Evolutionary conservation across 2,329 filamentous ascomycete genomes (phyloP).

Genomic region (Pezicula carpinea): DNA sequence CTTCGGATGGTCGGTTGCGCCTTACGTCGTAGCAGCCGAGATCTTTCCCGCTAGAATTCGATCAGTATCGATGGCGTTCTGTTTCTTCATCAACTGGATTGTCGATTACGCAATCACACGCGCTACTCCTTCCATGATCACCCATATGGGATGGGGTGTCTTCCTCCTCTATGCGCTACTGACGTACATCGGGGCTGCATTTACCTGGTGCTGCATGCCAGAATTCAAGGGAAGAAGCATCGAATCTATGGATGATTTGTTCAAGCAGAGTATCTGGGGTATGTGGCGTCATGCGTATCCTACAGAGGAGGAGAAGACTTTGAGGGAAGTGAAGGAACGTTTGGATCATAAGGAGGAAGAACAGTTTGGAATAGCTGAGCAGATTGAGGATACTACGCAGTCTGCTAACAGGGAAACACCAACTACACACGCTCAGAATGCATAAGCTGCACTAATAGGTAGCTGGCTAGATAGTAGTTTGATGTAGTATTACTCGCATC

Average conservation of each 20-base stretch:
- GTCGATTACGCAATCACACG: neutral
- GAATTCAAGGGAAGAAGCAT: conserved; percentile 1
- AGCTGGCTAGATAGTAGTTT: no score
- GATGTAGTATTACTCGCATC: no score
- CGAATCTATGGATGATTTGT: conserved; percentile 1
- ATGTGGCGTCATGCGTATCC: conserved; percentile 2
- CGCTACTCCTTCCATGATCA: conserved; percentile 1
- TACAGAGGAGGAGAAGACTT: neutral
- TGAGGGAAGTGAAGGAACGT: neutral
- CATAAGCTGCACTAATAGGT: no score
- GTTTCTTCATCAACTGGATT: conserved; percentile 3
- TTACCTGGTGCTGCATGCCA: conserved; percentile 1
- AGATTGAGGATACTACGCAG: neutral
- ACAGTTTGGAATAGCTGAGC: neutral
- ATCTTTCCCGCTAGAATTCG: neutral
- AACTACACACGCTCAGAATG: neutral
- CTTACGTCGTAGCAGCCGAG: conserved; percentile 17
- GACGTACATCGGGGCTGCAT: neutral
- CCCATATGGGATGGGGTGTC: conserved; percentile 1
- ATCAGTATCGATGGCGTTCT: neutral
- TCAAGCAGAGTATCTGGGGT: conserved; percentile 1
- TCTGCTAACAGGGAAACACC: neutral
- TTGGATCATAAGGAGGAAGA: neutral
- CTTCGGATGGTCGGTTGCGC: conserved; percentile 18
- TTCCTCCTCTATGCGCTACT: neutral